phyloP scores from a whole-genome alignment of 2,329 filamentous ascomycete genomes.

The Drechslerella coelobrocha region DNA sequence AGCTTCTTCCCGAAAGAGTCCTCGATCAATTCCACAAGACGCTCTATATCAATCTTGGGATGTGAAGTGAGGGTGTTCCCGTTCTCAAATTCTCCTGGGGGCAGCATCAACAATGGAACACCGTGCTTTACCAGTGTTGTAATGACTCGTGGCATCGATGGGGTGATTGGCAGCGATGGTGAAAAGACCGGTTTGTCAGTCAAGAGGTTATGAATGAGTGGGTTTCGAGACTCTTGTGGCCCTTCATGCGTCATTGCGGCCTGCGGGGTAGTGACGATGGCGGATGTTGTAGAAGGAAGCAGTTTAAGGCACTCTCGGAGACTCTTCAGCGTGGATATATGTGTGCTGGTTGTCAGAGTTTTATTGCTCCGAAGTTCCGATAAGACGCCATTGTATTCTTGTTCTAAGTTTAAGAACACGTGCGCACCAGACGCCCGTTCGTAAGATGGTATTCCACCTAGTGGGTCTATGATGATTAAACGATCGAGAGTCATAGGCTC shows the following conservation, averaged over 20 bases:
- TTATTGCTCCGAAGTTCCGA: slow-evolving; percentile 65
- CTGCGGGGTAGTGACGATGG: slow-evolving; percentile 82
- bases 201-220: slow-evolving; percentile 90
- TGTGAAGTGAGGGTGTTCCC: slow-evolving; percentile 69
- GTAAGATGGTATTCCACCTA: slow-evolving; percentile 80
- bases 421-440: slow-evolving; percentile 70
- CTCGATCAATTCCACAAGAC: slow-evolving; percentile 85
- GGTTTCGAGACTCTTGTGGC: slow-evolving; percentile 66
- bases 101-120: slow-evolving; percentile 85
- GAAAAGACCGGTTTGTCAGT: slow-evolving; percentile 94
- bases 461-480: slow-evolving; percentile 84
- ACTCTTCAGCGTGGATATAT: slow-evolving; percentile 75
- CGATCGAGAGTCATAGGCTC: slow-evolving; percentile 71
- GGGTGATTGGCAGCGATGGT: slow-evolving; percentile 76
- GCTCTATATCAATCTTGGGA: slow-evolving; percentile 78
- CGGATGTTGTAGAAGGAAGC: slow-evolving; percentile 83
- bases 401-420: slow-evolving; percentile 90
- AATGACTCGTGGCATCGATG: slow-evolving; percentile 60
- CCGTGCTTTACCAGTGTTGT: slow-evolving; percentile 90
- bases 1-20: slow-evolving; percentile 89
- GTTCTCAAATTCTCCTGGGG: slow-evolving; percentile 60
- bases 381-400: slow-evolving; percentile 78
- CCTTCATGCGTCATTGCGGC: slow-evolving; percentile 69
- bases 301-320: slow-evolving; percentile 74
- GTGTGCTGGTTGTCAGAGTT: slow-evolving; percentile 56